phyloP scores from a whole-genome alignment of 208 protist species.

The Tritrichomonas foetus region DNA sequence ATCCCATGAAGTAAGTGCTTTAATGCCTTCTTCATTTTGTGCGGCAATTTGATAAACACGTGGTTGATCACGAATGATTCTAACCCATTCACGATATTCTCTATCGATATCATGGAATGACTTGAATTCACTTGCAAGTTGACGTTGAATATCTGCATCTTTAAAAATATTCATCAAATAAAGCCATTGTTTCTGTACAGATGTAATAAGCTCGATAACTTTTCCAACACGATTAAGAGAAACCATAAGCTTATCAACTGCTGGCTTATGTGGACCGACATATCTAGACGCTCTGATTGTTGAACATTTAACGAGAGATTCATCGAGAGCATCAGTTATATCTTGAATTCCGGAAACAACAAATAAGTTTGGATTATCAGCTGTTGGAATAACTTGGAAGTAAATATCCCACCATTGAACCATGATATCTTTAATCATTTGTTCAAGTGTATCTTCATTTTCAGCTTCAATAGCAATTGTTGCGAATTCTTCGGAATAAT shows the following conservation, averaged over 20 bases:
- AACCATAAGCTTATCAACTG: constrained; percentile 59
- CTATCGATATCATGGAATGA: constrained; percentile 51
- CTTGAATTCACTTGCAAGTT: constrained; percentile 14
- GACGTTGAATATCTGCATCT: not conserved
- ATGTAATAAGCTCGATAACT: not conserved
- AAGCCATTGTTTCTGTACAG: not conserved
- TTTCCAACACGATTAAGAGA: constrained; percentile 53
- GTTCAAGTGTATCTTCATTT: not conserved
- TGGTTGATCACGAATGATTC: not conserved
- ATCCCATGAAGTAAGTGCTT: constrained; percentile 52
- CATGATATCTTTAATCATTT: not conserved
- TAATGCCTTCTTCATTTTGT: not conserved
- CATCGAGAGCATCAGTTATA: not conserved
- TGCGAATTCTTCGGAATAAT: not conserved
- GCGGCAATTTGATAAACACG: not conserved
- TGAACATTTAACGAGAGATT: not conserved
- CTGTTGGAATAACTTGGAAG: not conserved
- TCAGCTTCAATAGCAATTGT: not conserved
- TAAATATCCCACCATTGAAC: not conserved
- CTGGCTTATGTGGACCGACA: not conserved
- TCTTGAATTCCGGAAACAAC: not conserved
- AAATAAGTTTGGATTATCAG: not conserved
- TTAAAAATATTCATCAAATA: constrained; percentile 31
- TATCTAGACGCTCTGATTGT: constrained; percentile 17
- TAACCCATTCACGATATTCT: constrained; percentile 54